These are phyloP conservation scores for Cryptococcus jaspeensis DNA, from an alignment of 1,284 basidiomycete species.

Conservation along the genomic window DNA sequence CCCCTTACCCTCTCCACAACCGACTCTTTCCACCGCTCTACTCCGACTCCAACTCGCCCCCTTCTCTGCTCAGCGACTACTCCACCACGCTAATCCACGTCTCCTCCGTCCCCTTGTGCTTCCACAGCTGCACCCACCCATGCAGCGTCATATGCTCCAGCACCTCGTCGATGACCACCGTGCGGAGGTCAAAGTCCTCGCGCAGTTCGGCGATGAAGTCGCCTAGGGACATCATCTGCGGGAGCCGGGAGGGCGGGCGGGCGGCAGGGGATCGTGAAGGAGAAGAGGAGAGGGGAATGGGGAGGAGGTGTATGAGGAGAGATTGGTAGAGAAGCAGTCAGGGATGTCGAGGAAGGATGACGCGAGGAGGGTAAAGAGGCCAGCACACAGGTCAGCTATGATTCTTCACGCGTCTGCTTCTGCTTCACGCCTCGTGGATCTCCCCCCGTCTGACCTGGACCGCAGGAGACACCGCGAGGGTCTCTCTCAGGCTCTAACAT, in stretches of 20 bases:
- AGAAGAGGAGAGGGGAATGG: neutral
- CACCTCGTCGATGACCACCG: conserved; percentile 23
- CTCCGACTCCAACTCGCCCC: no score
- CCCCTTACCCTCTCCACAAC: neutral
- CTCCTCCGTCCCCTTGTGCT: conserved; percentile 15
- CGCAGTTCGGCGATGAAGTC: conserved; percentile 29
- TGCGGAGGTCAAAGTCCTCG: conserved; percentile 16
- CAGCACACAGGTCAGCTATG: neutral
- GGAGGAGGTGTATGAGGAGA: neutral
- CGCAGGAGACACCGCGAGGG: no score
- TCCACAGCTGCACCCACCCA: conserved; percentile 19
- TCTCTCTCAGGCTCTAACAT: no score
- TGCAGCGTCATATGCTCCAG: conserved; percentile 17
- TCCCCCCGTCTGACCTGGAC: no score
- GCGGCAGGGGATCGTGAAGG: neutral
- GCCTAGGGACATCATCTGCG: conserved; percentile 26
- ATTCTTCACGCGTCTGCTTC: neutral
- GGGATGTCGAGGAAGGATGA: neutral
- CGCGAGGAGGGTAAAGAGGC: neutral
- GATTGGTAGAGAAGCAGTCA: neutral
- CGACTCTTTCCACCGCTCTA: neutral
- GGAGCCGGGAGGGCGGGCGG: neutral
- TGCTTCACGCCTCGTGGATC: no score
- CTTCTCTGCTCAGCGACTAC: neutral
- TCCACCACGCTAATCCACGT: conserved; percentile 20